Evolutionary conservation across 495 filamentous ascomycete species (phyloP).

Genomic region (Trichoderma orchidacearum): DNA sequence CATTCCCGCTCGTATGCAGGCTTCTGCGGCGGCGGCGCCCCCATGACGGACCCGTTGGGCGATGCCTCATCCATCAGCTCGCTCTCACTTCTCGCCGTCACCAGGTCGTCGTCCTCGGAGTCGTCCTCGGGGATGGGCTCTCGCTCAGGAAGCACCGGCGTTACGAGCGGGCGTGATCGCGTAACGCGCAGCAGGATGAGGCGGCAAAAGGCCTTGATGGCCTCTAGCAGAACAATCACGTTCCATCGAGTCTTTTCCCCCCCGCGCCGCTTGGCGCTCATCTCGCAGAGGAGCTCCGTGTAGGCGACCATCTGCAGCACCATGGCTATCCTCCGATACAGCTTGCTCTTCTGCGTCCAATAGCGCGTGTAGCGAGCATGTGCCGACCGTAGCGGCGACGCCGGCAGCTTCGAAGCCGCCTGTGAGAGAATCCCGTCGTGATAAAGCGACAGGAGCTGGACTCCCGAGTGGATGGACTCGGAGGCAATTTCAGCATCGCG

Average conservation of each 20-base stretch:
- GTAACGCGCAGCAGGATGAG: slow-evolving; percentile 74
- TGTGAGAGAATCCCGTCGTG: slow-evolving; percentile 79
- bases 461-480: slow-evolving; percentile 77
- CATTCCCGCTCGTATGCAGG: slow-evolving; percentile 42
- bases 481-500: slow-evolving; percentile 88
- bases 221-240: slow-evolving; percentile 75
- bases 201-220: slow-evolving; percentile 75
- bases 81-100: neutral
- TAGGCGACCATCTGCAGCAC: slow-evolving; percentile 83
- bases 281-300: slow-evolving; percentile 80
- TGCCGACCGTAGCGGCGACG: slow-evolving; percentile 44
- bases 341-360: slow-evolving; percentile 61
- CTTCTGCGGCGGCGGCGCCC: too few species aligned
- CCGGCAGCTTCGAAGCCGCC: slow-evolving; percentile 33
- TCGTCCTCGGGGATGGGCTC: slow-evolving; percentile 50
- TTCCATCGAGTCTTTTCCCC: slow-evolving; percentile 80
- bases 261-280: slow-evolving; percentile 63
- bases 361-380: slow-evolving; percentile 86
- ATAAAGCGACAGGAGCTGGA: slow-evolving; percentile 85
- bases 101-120: slow-evolving; percentile 12
- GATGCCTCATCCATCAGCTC: slow-evolving; percentile 16
- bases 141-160: slow-evolving; percentile 73
- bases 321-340: slow-evolving; percentile 67
- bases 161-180: slow-evolving; percentile 69
- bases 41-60: neutral